A percentile compares a stretch with the other conserved stretches of the same genome.
phyloP scores from a whole-genome alignment of 257 asterid genomes.

The Nicotiana obtusifolia region DNA sequence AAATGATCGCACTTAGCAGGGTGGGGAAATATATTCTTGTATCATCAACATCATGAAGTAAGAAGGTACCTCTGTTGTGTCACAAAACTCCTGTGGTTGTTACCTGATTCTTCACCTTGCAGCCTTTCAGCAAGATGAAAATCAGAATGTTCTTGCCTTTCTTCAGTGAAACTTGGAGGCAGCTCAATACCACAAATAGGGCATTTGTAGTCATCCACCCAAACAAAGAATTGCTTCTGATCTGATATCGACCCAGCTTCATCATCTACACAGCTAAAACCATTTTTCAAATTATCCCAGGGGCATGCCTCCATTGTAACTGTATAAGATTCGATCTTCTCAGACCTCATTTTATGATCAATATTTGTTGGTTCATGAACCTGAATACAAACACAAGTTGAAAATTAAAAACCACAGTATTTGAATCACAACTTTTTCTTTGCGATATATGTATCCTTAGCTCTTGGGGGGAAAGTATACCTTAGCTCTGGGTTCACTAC shows the following conservation, averaged over 20 bases:
- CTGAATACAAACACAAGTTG: conserved; percentile 24
- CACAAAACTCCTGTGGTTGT: conserved; percentile 18
- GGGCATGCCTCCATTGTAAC: conserved; percentile 24
- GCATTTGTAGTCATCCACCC: conserved; percentile 80
- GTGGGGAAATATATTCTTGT: neutral
- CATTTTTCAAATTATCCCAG: conserved; percentile 11
- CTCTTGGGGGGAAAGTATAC: conserved; percentile 22
- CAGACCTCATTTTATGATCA: conserved; percentile 10
- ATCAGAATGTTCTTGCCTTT: conserved; percentile 89
- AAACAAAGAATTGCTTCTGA: conserved; percentile 29
- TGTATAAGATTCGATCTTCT: conserved; percentile 19
- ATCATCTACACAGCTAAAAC: conserved; percentile 8
- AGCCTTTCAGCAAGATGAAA: conserved; percentile 86
- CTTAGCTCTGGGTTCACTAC: conserved; percentile 17
- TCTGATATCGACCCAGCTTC: conserved; percentile 30
- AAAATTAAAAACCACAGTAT: neutral
- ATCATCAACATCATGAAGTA: neutral
- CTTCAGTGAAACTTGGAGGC: conserved; percentile 74
- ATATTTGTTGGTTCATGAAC: conserved; percentile 20
- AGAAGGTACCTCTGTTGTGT: conserved; percentile 36
- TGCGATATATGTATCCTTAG: neutral
- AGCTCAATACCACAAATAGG: conserved; percentile 73
- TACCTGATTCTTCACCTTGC: conserved; percentile 68
- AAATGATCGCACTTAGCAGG: neutral
- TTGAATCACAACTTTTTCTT: neutral